Conservation (phyloP, 2,329 filamentous ascomycete species). For the Chrysoporthe deuterocubensis region DNA sequence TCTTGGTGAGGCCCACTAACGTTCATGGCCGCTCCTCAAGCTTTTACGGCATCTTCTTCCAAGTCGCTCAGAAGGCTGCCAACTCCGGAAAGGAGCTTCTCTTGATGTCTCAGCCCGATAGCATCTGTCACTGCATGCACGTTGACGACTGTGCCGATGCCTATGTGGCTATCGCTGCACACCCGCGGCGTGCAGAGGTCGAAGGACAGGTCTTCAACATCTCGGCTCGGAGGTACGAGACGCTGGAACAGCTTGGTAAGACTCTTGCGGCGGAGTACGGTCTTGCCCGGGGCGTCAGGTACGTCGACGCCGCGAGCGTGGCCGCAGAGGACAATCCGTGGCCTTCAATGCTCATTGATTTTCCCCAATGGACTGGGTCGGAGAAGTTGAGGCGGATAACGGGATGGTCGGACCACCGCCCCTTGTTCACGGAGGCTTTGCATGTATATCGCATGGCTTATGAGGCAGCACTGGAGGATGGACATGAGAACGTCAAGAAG, state of each 20-base stretch:
- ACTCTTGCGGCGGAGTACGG: slow-evolving; percentile 47
- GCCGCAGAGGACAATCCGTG: slow-evolving; percentile 9
- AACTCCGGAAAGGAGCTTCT: slow-evolving; percentile 22
- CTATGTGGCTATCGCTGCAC: slow-evolving; percentile 49
- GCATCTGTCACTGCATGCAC: slow-evolving; percentile 51
- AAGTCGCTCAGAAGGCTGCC: slow-evolving; percentile 35
- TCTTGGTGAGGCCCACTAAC: slow-evolving; percentile 50
- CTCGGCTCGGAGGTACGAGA: slow-evolving; percentile 50
- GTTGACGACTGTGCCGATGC: slow-evolving; percentile 55
- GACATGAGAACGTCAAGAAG: slow-evolving; percentile 21
- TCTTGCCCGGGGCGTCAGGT: slow-evolving; percentile 38
- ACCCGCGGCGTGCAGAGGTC: slow-evolving; percentile 39
- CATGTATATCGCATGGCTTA: slow-evolving; percentile 44
- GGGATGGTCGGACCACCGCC: slow-evolving; percentile 45
- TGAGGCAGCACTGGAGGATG: slow-evolving; percentile 36
- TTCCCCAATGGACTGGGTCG: slow-evolving; percentile 49
- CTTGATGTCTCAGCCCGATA: slow-evolving; percentile 41
- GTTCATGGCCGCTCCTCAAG: slow-evolving; percentile 51
- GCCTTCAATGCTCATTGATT: slow-evolving; percentile 39
- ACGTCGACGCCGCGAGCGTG: slow-evolving; percentile 29
- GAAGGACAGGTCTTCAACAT: slow-evolving; percentile 50
- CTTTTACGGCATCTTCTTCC: slow-evolving; percentile 47
- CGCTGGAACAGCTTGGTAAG: slow-evolving; percentile 42
- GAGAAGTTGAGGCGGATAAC: slow-evolving; percentile 45
- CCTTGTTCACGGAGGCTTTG: slow-evolving; percentile 43